Evolutionary conservation across 169 alveolate genomes (phyloP).

Genomic region (Cryptosporidium felis): DNA sequence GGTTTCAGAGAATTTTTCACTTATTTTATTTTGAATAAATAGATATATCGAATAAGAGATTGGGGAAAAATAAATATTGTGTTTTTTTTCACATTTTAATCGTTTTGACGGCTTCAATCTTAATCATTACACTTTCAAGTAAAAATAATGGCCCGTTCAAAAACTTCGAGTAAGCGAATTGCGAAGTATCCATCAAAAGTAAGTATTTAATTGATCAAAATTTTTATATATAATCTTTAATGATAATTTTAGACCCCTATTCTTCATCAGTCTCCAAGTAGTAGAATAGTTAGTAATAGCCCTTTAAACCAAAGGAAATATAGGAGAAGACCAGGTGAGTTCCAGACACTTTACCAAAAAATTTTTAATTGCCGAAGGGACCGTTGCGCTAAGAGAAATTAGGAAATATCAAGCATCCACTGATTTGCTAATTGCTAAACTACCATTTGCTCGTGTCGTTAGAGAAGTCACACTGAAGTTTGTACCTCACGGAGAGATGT

Average conservation of each 20-base stretch:
- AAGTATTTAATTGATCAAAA: constrained; percentile 1
- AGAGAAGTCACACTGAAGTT: constrained; percentile 87
- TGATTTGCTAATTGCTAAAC: constrained; percentile 91
- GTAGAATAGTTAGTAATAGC: constrained; percentile 23
- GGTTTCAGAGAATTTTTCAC: neutral
- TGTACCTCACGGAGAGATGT: constrained; percentile 76
- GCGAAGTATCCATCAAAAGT: constrained; percentile 63
- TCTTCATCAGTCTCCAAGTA: constrained; percentile 46
- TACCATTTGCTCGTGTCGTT: constrained; percentile 94
- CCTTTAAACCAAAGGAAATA: constrained; percentile 47
- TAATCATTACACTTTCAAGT: neutral
- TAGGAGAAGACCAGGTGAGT: constrained; percentile 71
- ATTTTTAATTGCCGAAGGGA: constrained; percentile 84
- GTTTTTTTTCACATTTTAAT: neutral
- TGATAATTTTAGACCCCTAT: constrained; percentile 18
- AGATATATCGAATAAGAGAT: neutral
- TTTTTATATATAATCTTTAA: too few relatives aligned
- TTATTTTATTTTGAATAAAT: constrained; percentile 3
- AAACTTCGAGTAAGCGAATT: constrained; percentile 53
- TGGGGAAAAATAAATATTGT: neutral
- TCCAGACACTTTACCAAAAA: constrained; percentile 75
- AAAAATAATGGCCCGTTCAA: constrained; percentile 70
- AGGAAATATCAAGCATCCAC: constrained; percentile 92
- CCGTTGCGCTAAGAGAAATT: constrained; percentile 93
- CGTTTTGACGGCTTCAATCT: constrained; percentile 9